Evolutionary conservation across 768 basidiomycete genomes (phyloP).

Genomic region (Trametes elegans): DNA sequence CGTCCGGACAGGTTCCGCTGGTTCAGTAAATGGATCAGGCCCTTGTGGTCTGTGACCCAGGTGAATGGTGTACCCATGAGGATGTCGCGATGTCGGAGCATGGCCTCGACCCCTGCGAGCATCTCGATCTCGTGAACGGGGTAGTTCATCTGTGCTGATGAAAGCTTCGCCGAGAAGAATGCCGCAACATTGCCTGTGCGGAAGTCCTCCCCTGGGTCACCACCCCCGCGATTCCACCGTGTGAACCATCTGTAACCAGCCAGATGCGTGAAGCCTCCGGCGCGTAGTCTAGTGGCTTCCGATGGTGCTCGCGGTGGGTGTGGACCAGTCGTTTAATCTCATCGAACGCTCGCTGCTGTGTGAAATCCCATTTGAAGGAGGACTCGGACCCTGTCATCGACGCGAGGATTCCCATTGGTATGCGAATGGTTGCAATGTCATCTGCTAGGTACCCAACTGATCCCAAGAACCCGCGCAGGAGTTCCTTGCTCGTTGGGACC

Average conservation of each 20-base stretch:
- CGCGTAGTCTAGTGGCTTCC: constrained; percentile 27
- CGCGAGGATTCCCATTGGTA: constrained; percentile 38
- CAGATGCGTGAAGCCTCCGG: constrained; percentile 21
- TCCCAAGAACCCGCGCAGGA: constrained; percentile 36
- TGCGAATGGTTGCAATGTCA: constrained; percentile 31
- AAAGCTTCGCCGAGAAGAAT: constrained; percentile 31
- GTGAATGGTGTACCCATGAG: constrained; percentile 26
- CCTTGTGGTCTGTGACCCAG: constrained; percentile 31
- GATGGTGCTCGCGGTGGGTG: constrained; percentile 15
- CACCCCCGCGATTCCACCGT: constrained; percentile 20
- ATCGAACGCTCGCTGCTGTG: constrained; percentile 34
- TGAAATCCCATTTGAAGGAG: constrained; percentile 28
- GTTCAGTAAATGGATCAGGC: constrained; percentile 20
- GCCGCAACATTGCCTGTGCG: constrained; percentile 18
- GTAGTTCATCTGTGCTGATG: constrained; percentile 31
- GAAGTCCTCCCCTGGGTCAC: constrained; percentile 25
- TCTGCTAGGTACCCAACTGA: constrained; percentile 34
- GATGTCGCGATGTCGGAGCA: constrained; percentile 33
- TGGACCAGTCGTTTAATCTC: constrained; percentile 21
- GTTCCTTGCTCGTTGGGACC: constrained; percentile 29
- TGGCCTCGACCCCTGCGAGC: constrained; percentile 35
- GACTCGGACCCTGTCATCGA: constrained; percentile 16
- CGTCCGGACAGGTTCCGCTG: constrained; percentile 27
- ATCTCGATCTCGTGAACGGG: constrained; percentile 41
- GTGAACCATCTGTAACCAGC: constrained; percentile 26